A percentile compares a stretch with the other conserved stretches of the same genome.
phyloP scores from a whole-genome alignment of 371 early-diverging fungal genomes.

The Mucor velutinosus region DNA sequence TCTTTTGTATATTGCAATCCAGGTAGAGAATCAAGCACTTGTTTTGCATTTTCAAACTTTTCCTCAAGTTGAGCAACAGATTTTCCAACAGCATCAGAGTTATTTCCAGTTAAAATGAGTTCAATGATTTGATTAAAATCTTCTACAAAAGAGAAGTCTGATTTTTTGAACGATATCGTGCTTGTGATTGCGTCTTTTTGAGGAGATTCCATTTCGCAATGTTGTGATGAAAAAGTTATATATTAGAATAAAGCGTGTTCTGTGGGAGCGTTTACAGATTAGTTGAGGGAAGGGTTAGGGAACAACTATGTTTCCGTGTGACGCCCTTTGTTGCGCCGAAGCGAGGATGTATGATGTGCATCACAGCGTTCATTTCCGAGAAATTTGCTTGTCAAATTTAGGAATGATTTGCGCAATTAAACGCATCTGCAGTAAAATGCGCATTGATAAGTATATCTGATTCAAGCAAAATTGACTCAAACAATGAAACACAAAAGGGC shows the following conservation, averaged over 20 bases:
- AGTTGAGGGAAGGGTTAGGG: background rate
- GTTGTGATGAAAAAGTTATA: background rate
- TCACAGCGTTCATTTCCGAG: background rate
- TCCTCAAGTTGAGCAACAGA: constrained; percentile 48
- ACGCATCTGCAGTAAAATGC: background rate
- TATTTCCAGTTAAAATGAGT: constrained; percentile 30
- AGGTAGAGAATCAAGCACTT: constrained; percentile 44
- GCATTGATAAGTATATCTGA: background rate
- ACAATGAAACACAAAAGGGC: background rate
- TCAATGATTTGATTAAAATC: constrained; percentile 44
- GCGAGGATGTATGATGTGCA: background rate
- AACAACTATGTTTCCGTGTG: background rate
- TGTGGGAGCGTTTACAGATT: background rate
- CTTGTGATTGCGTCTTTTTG: background rate
- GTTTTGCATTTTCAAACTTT: constrained; percentile 40
- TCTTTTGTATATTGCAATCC: constrained; percentile 50
- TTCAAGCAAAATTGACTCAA: constrained; percentile 4
- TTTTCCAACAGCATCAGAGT: constrained; percentile 47
- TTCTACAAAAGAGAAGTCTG: constrained; percentile 45
- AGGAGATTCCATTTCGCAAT: constrained; percentile 9
- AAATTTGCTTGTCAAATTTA: background rate
- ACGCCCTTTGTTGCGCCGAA: background rate
- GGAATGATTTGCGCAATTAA: background rate
- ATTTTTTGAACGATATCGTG: constrained; percentile 28
- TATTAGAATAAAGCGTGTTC: background rate